Conservation (phyloP, 768 basidiomycete genomes). For the Termitomyces sp. region DNA sequence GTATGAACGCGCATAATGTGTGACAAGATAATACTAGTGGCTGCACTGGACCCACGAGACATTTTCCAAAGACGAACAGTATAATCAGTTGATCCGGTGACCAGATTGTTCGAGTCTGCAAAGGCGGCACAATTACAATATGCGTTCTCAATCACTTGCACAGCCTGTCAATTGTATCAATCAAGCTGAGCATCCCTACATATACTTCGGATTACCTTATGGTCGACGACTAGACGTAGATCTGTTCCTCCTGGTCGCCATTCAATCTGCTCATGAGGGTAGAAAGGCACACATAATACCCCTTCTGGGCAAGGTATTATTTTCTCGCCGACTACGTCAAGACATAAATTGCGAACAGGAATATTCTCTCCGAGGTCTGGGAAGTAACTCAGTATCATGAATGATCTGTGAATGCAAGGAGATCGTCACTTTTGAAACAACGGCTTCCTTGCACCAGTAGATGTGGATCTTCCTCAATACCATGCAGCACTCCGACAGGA, state of each 20-base stretch:
- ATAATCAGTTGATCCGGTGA: slow-evolving; percentile 79
- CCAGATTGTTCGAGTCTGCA: slow-evolving; percentile 66
- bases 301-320: slow-evolving; percentile 63
- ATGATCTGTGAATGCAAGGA: neutral
- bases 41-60: slow-evolving; percentile 28
- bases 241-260: slow-evolving; percentile 59
- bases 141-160: slow-evolving; percentile 75
- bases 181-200: neutral
- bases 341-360: slow-evolving; percentile 47
- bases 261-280: slow-evolving; percentile 65
- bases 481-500: slow-evolving; percentile 67
- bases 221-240: slow-evolving; percentile 60
- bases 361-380: slow-evolving; percentile 46
- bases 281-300: slow-evolving; percentile 51
- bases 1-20: slow-evolving; percentile 83
- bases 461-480: slow-evolving; percentile 82
- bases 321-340: slow-evolving; percentile 57
- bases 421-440: slow-evolving; percentile 49
- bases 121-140: slow-evolving; percentile 74
- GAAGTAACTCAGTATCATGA: neutral
- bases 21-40: slow-evolving; percentile 39
- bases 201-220: slow-evolving; percentile 42
- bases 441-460: slow-evolving; percentile 55
- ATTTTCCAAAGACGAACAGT: slow-evolving; percentile 84
- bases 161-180: slow-evolving; percentile 38